phyloP scores from a whole-genome alignment of 495 filamentous ascomycete species.

The Penicillium egyptiacum region DNA sequence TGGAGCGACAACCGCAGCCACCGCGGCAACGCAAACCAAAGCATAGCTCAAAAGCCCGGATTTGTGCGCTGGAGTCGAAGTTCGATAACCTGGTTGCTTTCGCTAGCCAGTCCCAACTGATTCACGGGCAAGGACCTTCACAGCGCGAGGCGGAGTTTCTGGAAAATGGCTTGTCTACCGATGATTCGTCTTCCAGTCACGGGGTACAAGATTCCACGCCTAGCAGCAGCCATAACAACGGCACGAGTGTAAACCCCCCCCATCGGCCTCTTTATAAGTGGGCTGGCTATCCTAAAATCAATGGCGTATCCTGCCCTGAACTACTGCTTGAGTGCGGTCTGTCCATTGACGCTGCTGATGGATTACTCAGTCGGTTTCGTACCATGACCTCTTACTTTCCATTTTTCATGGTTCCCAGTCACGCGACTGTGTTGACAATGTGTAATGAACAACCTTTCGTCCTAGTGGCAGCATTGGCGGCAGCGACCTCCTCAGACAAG shows the following conservation, averaged over 20 bases:
- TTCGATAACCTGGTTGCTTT: not conserved
- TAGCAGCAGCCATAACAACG: not conserved
- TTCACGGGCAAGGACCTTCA: not conserved
- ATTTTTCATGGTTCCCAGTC: not conserved
- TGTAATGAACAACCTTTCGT: not conserved
- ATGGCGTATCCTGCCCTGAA: not conserved
- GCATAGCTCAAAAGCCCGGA: not conserved
- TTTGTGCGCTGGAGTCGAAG: conserved; percentile 1
- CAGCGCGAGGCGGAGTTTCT: not conserved
- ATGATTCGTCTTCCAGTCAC: not conserved
- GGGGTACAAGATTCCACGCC: not conserved
- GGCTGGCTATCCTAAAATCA: not conserved
- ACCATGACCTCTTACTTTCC: not conserved
- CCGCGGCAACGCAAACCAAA: not conserved
- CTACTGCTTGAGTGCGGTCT: not conserved
- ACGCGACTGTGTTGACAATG: not conserved
- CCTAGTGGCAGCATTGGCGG: not conserved
- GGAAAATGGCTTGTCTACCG: not conserved
- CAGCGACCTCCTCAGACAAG: not conserved
- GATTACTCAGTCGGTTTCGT: not conserved
- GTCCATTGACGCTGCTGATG: not conserved
- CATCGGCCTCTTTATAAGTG: not conserved
- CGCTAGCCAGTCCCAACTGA: not conserved
- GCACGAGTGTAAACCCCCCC: not conserved
- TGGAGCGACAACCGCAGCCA: not conserved